Base-by-base conservation (phyloP, 1,284 basidiomycete genomes). In the Cryptococcus maquisensis region DNA sequence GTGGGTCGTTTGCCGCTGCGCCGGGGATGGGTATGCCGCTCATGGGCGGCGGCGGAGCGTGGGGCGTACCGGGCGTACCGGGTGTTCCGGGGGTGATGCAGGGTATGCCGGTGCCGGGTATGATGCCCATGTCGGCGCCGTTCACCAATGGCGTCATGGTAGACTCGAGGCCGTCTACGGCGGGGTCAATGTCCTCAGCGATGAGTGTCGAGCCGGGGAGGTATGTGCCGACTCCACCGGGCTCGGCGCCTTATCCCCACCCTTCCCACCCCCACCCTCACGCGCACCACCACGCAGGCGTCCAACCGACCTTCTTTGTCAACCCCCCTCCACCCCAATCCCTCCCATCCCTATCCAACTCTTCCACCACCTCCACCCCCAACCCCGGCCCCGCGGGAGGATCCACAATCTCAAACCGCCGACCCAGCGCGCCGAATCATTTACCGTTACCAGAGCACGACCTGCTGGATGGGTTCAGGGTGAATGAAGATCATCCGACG, bases 361-460 rank as follows among this genome's bases (percentile, higher is more conserved):
- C 15, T 21, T 38, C 32, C 36, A 13, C 16, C 47, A 16, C 24
- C 9, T 12, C n/a, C 39, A 21, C 39, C 39, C n/a, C 39, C 39
- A 15, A 7, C 39, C 28, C 46, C 13, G 16, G 38, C 35, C 15
- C 21, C 18, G 20, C 8, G 0, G 20, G 18, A 24, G 38, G 35
- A 20, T 32, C 37, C 15, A 40, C 51, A 23, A 49, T 20, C n/a
- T n/a, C n/a, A n/a, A 26, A 45, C 5, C 51, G 68, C 40, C 49
- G 67, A 35, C 55, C 57, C 0, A 66, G 65, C 5, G 67, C 63
- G 2, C 63, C 65, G 8, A 47, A 55, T 13, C 66, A 71, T 44
- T 50, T 71, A 12, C 38, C 58, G 8, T 53, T 70, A 38, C 66
- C 68, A 9, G 45, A 52, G 4, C 35, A 45, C 12, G 32, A 41